These are phyloP conservation scores for Silene coronaria DNA, from an alignment of 179 eudicot species.

Conservation along the genomic window DNA sequence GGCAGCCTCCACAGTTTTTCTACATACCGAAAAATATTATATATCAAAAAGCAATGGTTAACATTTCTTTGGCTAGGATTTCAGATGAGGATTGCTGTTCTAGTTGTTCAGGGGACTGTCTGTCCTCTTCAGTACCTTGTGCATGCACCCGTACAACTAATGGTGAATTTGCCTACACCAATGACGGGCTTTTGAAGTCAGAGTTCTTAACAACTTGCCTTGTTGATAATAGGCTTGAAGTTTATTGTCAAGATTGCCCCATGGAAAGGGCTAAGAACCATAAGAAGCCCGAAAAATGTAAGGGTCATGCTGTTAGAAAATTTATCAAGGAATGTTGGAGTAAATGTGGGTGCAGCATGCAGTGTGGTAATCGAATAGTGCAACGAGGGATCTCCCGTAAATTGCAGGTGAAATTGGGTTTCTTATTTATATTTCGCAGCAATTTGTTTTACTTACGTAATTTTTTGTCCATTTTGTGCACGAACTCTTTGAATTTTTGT, in stretches of 20 bases:
- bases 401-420: conserved; percentile 34
- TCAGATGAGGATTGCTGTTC: conserved; percentile 71
- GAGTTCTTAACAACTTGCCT: conserved; percentile 45
- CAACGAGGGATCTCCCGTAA: conserved; percentile 38
- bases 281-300: conserved; percentile 46
- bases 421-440: neutral
- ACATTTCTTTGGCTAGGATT: conserved; percentile 75
- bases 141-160: conserved; percentile 64
- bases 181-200: conserved; percentile 55
- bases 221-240: conserved; percentile 29
- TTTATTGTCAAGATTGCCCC: conserved; percentile 71
- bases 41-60: conserved; percentile 69
- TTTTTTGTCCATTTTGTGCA: neutral
- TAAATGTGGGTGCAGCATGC: conserved; percentile 41
- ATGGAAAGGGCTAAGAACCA: conserved; percentile 49
- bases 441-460: neutral
- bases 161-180: conserved; percentile 71
- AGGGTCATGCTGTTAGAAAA: conserved; percentile 52
- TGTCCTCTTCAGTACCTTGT: conserved; percentile 57
- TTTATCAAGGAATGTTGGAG: conserved; percentile 52
- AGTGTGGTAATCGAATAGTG: conserved; percentile 44
- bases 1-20: conserved; percentile 53
- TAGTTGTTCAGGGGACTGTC: conserved; percentile 61
- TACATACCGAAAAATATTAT: conserved; percentile 70
- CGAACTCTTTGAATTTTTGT: neutral